Evolutionary conservation across 129 eudicot genomes (phyloP).

Genomic region (Flaveria sonorensis): DNA sequence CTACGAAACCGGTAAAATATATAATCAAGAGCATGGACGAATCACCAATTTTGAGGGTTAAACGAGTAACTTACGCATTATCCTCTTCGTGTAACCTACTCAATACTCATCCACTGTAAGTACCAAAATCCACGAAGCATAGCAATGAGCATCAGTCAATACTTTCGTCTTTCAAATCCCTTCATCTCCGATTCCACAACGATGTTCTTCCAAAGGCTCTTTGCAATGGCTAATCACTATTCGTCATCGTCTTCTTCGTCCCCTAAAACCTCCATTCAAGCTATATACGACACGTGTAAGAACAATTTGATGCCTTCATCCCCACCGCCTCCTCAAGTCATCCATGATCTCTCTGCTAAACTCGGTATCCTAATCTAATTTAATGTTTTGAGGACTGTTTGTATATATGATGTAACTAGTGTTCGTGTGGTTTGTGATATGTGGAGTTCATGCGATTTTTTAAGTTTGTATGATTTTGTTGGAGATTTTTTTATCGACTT

Average conservation of each 20-base stretch:
- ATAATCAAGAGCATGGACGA: no score
- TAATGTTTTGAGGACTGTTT: background rate
- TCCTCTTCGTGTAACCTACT: slow-evolving; percentile 8
- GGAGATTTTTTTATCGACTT: background rate
- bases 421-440: slow-evolving; percentile 2
- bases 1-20: no score
- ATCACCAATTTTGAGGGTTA: no score
- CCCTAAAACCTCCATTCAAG: slow-evolving; percentile 56
- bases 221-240: slow-evolving; percentile 54
- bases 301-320: slow-evolving; percentile 47
- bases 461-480: background rate
- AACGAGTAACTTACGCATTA: background rate
- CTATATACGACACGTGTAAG: slow-evolving; percentile 72
- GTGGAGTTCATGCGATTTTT: no score
- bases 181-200: slow-evolving; percentile 8
- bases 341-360: slow-evolving; percentile 56
- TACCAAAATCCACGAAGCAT: slow-evolving; percentile 13
- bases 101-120: slow-evolving; percentile 3
- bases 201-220: slow-evolving; percentile 48
- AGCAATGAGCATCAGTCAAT: slow-evolving; percentile 22
- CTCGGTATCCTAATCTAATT: slow-evolving; percentile 48
- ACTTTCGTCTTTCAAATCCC: slow-evolving; percentile 28
- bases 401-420: background rate
- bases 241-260: slow-evolving; percentile 21
- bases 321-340: slow-evolving; percentile 45